Percentiles rank a stretch among this genome's conserved stretches.
Conservation (phyloP, 2,329 filamentous ascomycete genomes). For the Aspergillus sp. region DNA sequence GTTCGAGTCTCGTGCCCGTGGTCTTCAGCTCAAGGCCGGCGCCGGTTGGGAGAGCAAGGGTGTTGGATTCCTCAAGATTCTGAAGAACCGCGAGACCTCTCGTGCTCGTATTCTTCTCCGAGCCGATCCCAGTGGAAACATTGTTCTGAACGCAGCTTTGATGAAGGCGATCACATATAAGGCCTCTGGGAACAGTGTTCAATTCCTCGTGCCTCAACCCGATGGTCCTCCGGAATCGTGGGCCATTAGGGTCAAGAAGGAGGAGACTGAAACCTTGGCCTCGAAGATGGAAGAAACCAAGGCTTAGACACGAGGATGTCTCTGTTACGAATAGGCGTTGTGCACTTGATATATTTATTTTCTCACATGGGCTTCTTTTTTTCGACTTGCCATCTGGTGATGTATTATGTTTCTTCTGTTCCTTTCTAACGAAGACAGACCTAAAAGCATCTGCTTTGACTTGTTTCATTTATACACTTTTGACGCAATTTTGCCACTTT, state of each 20-base stretch:
- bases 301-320: constrained; percentile 3
- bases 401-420: constrained; percentile 11
- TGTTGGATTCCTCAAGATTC: constrained; percentile 64
- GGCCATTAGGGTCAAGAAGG: constrained; percentile 63
- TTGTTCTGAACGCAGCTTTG: constrained; percentile 67
- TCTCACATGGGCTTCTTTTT: constrained; percentile 3
- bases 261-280: constrained; percentile 8
- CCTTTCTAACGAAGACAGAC: constrained; percentile 1
- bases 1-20: constrained; percentile 67
- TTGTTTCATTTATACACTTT: background rate
- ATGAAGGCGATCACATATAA: constrained; percentile 61
- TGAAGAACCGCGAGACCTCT: constrained; percentile 68
- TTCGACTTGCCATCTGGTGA: constrained; percentile 6
- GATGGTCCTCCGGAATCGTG: constrained; percentile 62
- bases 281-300: constrained; percentile 17
- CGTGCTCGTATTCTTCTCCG: constrained; percentile 66
- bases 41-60: constrained; percentile 64
- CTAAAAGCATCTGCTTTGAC: no score
- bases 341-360: no score
- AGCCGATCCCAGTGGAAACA: constrained; percentile 68
- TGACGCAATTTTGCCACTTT: background rate
- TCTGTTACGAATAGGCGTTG: no score
- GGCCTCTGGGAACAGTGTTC: constrained; percentile 44
- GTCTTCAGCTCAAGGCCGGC: constrained; percentile 54
- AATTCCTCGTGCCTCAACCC: constrained; percentile 48